Evolutionary conservation across 441 rosid species (phyloP), one percentile per base, ranked within the genome.

Genomic region (Heliophila coronopifolia): DNA sequence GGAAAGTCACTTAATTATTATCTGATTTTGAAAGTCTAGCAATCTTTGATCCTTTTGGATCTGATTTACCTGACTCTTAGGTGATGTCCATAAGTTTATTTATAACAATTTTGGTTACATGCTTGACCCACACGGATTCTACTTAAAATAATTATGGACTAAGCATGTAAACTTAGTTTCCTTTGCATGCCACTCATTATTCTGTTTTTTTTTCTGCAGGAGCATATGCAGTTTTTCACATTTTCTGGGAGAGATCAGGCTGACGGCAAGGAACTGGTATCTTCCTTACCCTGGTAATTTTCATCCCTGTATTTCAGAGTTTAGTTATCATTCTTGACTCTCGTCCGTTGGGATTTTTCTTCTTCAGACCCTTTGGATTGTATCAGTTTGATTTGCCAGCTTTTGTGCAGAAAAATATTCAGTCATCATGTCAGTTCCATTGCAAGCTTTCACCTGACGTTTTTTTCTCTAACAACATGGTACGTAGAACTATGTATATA

Each of bases 231-330:
- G 48, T 61, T 71, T 63, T 40, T 65, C 66, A 63, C 67, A 22
- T 62, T 70, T 71, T 71, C 66, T 22, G 46, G 66, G 50, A 70
- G 64, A 66, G 75, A 61, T 64, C 54, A 38, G 34, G 66, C 63
- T 62, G 75, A 72, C 67, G 63, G 66, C 61, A 67, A 67, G 72
- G 85, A 81, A 79, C 82, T 77, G 96, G 98, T 87, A 85, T 77
- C 70, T 58, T 73, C 85, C 77, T 72, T 69, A 73, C 69, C 86
- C 86, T 79, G 84, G 84, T 86, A 82, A 79, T 77, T 71, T 74
- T 77, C 73, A 52, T 69, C 61, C 69, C 67, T 66, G 33, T 70
- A 45, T 63, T 61, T 54, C 24, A 3, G 42, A 45, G 27, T 41
- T 49, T 26, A 14, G 11, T 32, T 47, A 36, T 59, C 6, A 22